phyloP scores from a whole-genome alignment of 257 asterid genomes.

The Osmanthus fragrans region DNA sequence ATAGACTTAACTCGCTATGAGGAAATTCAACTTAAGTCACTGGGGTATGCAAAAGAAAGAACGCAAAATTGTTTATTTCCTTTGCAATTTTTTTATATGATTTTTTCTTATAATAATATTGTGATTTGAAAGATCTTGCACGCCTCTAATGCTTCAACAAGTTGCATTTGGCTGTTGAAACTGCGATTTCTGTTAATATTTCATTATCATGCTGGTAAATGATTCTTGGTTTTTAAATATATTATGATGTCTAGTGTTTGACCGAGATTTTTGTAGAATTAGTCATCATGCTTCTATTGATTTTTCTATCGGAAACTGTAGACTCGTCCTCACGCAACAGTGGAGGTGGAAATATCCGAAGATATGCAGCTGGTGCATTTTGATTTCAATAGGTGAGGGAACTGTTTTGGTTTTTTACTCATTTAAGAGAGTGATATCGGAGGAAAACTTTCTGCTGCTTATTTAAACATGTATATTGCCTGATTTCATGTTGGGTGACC shows the following conservation, averaged over 20 bases:
- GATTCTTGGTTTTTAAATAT: neutral
- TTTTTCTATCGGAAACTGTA: constrained; percentile 30
- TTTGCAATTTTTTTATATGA: neutral
- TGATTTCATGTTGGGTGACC: neutral
- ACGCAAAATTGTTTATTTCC: neutral
- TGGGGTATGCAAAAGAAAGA: neutral
- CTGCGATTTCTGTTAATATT: neutral
- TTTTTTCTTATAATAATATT: neutral
- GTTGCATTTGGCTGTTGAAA: neutral
- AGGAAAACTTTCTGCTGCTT: neutral
- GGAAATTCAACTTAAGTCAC: neutral
- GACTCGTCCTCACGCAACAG: constrained; percentile 98
- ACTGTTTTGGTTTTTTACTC: neutral
- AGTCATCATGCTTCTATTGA: neutral
- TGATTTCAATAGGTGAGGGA: constrained; percentile 76
- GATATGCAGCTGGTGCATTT: constrained; percentile 98
- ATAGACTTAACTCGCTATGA: neutral
- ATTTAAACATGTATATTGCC: neutral
- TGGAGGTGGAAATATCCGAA: constrained; percentile 97
- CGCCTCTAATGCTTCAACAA: neutral
- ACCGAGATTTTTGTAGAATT: constrained; percentile 9
- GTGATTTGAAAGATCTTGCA: neutral
- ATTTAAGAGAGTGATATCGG: neutral
- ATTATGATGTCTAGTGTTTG: neutral
- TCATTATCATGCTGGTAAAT: neutral